Percentiles rank a stretch among this genome's conserved stretches.
These are phyloP conservation scores for Pichia insulana DNA, from an alignment of 805 yeast genomes.

Conservation along the genomic window DNA sequence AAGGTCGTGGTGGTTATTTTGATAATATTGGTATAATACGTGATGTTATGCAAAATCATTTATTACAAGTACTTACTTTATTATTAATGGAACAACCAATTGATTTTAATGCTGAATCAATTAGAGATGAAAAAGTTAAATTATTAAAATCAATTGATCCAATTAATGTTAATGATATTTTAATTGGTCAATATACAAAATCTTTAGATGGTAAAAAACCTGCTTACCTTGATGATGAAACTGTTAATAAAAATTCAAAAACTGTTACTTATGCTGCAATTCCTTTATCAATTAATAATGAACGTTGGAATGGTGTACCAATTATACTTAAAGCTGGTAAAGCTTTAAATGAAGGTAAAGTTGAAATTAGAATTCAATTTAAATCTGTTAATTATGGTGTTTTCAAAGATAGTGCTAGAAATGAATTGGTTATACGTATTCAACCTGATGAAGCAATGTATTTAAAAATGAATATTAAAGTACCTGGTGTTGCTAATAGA, in stretches of 20 bases:
- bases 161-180: conserved; percentile 53
- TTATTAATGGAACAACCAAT: conserved; percentile 94
- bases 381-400: conserved; percentile 79
- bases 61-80: conserved; percentile 84
- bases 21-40: conserved; percentile 92
- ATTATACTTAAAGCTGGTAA: conserved; percentile 94
- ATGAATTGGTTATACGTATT: conserved; percentile 87
- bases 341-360: conserved; percentile 91
- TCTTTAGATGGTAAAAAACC: conserved; percentile 88
- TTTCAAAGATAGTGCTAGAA: conserved; percentile 72
- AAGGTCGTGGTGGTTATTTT: conserved; percentile 98
- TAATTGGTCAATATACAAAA: conserved; percentile 81
- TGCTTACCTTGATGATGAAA: conserved; percentile 83
- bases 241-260: conserved; percentile 73
- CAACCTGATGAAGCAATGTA: conserved; percentile 95
- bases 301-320: conserved; percentile 98
- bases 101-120: conserved; percentile 83
- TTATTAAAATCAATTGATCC: conserved; percentile 75
- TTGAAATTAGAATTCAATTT: conserved; percentile 90
- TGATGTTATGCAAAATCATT: conserved; percentile 97
- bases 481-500: conserved; percentile 81
- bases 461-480: conserved; percentile 85
- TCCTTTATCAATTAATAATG: conserved; percentile 70
- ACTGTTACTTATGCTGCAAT: conserved; percentile 91
- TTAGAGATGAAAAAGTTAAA: conserved; percentile 94